Evolutionary conservation across 1,284 basidiomycete species (phyloP).

Genomic region (Vanrija pseudolonga): DNA sequence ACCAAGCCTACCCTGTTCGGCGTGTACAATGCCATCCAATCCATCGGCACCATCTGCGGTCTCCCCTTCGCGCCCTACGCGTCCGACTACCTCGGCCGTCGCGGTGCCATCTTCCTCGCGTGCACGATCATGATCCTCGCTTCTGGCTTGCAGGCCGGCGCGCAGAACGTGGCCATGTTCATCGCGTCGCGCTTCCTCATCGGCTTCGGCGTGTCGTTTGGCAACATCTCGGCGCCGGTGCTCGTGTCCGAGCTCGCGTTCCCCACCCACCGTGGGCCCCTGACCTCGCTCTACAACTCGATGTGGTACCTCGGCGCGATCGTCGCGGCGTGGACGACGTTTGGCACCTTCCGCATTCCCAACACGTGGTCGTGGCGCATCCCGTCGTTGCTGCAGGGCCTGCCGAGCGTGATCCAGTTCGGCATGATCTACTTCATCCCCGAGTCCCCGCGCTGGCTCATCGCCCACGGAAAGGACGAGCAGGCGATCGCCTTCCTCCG

Average conservation of each 20-base stretch:
- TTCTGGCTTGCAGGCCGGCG: slow-evolving; percentile 53
- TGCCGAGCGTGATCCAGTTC: slow-evolving; percentile 19
- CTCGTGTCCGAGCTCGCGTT: slow-evolving; percentile 66
- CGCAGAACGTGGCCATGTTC: slow-evolving; percentile 66
- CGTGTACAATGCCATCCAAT: slow-evolving; percentile 20
- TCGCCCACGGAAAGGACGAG: slow-evolving; percentile 36
- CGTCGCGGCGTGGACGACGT: slow-evolving; percentile 27
- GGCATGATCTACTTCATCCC: slow-evolving; percentile 17
- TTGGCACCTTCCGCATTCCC: slow-evolving; percentile 13
- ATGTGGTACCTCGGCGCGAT: slow-evolving; percentile 66
- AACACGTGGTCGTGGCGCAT: slow-evolving; percentile 48
- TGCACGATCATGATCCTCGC: slow-evolving; percentile 55
- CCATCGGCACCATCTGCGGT: slow-evolving; percentile 15
- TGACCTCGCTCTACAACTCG: slow-evolving; percentile 58
- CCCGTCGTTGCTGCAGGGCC: slow-evolving; percentile 63
- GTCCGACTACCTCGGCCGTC: slow-evolving; percentile 37
- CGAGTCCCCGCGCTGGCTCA: slow-evolving; percentile 48
- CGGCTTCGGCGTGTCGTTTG: slow-evolving; percentile 58
- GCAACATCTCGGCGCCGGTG: slow-evolving; percentile 58
- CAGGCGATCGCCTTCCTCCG: slow-evolving; percentile 33
- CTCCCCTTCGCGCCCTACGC: slow-evolving; percentile 25
- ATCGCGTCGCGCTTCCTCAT: slow-evolving; percentile 55
- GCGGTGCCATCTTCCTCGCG: slow-evolving; percentile 35
- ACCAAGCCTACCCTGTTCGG: slow-evolving; percentile 7
- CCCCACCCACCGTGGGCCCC: slow-evolving; percentile 59